Evolutionary conservation across 1,284 basidiomycete genomes (phyloP).

Genomic region (Pseudozyma flocculosa): DNA sequence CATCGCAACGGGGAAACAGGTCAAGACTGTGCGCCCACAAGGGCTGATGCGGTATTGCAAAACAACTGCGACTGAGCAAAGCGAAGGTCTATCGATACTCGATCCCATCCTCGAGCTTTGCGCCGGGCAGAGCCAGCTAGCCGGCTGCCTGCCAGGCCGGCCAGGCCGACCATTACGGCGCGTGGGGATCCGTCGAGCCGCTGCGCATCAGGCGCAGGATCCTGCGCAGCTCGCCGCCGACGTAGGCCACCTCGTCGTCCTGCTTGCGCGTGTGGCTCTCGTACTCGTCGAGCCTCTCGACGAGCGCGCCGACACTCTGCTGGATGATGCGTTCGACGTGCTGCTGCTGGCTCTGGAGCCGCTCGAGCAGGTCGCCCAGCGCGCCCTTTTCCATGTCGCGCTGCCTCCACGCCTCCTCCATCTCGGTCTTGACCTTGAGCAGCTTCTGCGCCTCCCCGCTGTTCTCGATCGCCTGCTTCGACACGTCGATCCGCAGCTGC

Average conservation of each 20-base stretch:
- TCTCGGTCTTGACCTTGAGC: conserved; percentile 12
- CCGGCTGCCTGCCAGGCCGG: too few relatives aligned
- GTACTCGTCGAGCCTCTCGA: conserved; percentile 2
- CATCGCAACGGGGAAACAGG: too few relatives aligned
- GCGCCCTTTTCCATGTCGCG: conserved; percentile 1
- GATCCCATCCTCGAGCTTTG: too few relatives aligned
- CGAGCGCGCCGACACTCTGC: background rate
- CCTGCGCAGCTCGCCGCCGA: background rate
- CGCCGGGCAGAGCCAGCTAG: too few relatives aligned
- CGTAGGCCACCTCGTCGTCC: conserved; percentile 2
- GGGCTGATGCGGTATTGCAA: too few relatives aligned
- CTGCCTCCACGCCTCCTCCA: background rate
- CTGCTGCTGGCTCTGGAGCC: conserved; percentile 1
- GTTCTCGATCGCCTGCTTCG: conserved; percentile 6
- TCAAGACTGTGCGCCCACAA: too few relatives aligned
- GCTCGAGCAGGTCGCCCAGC: background rate
- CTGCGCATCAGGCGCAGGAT: conserved; percentile 5
- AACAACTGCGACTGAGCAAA: too few relatives aligned
- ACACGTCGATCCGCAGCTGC: conserved; percentile 3
- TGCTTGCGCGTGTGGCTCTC: background rate
- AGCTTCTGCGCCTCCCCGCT: conserved; percentile 13
- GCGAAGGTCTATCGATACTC: too few relatives aligned
- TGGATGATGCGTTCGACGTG: conserved; percentile 1
- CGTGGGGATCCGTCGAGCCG: background rate
- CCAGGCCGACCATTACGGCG: too few relatives aligned